phyloP scores from a whole-genome alignment of 306 rosid genomes.

The Gleditsia sinensis region DNA sequence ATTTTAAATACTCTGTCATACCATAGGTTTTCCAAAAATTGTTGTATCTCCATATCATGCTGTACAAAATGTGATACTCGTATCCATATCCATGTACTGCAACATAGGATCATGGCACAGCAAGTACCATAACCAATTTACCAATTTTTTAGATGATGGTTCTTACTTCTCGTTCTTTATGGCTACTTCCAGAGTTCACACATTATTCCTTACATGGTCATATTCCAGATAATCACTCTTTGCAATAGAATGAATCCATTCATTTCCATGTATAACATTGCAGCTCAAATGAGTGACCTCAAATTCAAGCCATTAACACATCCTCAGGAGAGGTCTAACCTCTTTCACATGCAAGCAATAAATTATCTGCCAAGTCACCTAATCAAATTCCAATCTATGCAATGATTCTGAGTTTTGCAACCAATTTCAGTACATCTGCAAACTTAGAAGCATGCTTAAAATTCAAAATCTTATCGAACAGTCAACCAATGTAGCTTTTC shows the following conservation, averaged over 20 bases:
- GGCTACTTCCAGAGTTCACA: neutral
- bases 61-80: neutral
- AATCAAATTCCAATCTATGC: neutral
- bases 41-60: neutral
- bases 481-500: neutral
- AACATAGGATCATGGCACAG: neutral
- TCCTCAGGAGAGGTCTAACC: neutral
- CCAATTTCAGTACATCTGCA: slow-evolving; percentile 1
- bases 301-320: slow-evolving; percentile 1
- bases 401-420: neutral
- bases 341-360: neutral
- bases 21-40: neutral
- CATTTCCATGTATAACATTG: slow-evolving; percentile 3
- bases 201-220: neutral
- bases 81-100: neutral
- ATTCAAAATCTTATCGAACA: neutral
- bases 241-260: neutral
- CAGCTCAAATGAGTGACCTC: slow-evolving; percentile 2
- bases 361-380: neutral
- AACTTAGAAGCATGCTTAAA: slow-evolving; percentile 11
- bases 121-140: neutral
- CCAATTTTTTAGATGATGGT: neutral
- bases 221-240: neutral
- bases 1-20: neutral
- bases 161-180: too few relatives aligned